A percentile compares a stretch with the other conserved stretches of the same genome.
Conservation (phyloP, 2,329 filamentous ascomycete species). For the Neoascochyta sp. region DNA sequence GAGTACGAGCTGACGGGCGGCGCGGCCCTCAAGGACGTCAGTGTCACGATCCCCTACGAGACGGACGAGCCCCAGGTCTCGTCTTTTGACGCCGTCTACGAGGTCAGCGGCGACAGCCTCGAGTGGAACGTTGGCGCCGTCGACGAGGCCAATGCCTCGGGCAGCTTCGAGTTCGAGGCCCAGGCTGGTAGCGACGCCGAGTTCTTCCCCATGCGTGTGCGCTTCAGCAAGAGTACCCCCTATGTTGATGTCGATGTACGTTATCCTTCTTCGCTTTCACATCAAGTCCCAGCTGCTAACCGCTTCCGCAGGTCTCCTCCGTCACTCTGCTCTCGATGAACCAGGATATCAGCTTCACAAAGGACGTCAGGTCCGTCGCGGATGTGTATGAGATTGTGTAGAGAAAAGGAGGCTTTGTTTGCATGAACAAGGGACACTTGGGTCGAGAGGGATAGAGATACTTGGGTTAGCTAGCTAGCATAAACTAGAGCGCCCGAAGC, state of each 20-base stretch:
- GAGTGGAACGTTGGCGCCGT: slow-evolving; percentile 92
- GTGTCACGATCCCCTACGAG: slow-evolving; percentile 81
- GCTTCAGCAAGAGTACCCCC: slow-evolving; percentile 80
- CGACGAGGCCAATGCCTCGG: slow-evolving; percentile 74
- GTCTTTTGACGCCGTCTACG: slow-evolving; percentile 91
- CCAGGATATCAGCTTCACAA: slow-evolving; percentile 77
- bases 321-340: slow-evolving; percentile 70
- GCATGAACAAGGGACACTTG: too few relatives aligned
- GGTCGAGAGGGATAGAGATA: too few relatives aligned
- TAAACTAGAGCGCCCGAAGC: too few relatives aligned
- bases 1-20: slow-evolving; percentile 90
- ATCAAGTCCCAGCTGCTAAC: slow-evolving; percentile 18
- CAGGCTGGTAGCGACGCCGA: slow-evolving; percentile 83
- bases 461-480: too few relatives aligned
- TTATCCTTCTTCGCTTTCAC: slow-evolving; percentile 18
- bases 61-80: slow-evolving; percentile 82
- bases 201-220: slow-evolving; percentile 95
- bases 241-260: slow-evolving; percentile 93
- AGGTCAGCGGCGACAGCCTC: slow-evolving; percentile 85
- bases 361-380: slow-evolving; percentile 72
- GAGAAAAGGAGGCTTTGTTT: too few relatives aligned
- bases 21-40: slow-evolving; percentile 76
- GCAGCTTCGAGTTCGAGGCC: slow-evolving; percentile 93
- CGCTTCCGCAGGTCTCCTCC: slow-evolving; percentile 55
- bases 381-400: slow-evolving; percentile 76